Evolutionary conservation across 495 filamentous ascomycete genomes (phyloP).

Genomic region (Penicillium samsonianum): DNA sequence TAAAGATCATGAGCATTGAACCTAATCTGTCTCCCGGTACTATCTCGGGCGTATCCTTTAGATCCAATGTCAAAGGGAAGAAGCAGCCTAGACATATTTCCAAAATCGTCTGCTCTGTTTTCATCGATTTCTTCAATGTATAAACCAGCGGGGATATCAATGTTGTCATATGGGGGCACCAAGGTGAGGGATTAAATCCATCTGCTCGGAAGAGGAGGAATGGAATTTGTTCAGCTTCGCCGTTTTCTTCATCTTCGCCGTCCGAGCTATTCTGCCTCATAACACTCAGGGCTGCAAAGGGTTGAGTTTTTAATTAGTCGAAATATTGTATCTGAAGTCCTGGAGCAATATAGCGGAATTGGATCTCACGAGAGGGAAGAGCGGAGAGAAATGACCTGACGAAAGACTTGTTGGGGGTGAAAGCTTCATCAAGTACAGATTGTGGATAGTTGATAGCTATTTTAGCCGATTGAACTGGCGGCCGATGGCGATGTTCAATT

Average conservation of each 20-base stretch:
- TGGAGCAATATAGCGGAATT: conserved; percentile 18
- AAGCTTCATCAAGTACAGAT: not conserved
- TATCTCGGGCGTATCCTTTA: not conserved
- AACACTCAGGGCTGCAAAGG: not conserved
- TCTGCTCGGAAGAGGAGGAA: conserved; percentile 10
- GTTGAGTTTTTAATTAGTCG: not conserved
- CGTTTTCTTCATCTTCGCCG: not conserved
- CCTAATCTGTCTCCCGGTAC: too few species aligned
- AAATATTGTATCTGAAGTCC: conserved; percentile 1
- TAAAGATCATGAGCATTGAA: not conserved
- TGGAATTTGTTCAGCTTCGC: too few species aligned
- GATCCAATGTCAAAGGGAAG: not conserved
- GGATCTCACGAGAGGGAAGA: conserved; percentile 1
- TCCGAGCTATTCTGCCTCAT: not conserved
- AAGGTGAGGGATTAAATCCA: not conserved
- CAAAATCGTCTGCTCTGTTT: not conserved
- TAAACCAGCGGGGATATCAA: conserved; percentile 2
- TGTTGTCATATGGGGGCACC: not conserved
- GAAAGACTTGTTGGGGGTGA: not conserved
- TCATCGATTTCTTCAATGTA: not conserved
- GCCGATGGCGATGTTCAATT: conserved; percentile 16
- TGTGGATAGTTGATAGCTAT: not conserved
- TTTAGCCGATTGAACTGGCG: not conserved
- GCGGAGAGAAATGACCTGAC: conserved; percentile 2
- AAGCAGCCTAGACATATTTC: not conserved